These are phyloP conservation scores for Ustilago sp. DNA, from an alignment of 1,284 basidiomycete species.

Conservation along the genomic window DNA sequence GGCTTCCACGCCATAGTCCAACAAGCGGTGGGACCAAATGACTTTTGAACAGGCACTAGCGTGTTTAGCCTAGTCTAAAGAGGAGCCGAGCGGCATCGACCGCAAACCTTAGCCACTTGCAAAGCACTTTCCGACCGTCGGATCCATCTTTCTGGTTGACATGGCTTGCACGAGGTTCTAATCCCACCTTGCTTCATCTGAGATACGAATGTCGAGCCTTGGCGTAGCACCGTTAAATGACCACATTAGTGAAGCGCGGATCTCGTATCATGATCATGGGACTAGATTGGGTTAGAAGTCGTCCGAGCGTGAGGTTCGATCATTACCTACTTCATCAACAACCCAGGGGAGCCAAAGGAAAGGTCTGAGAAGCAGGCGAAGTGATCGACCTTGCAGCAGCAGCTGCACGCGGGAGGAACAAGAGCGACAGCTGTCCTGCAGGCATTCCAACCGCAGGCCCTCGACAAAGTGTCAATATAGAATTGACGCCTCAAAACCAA, in stretches of 20 bases:
- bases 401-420: background rate
- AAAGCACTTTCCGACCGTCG: background rate
- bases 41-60: background rate
- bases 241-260: background rate
- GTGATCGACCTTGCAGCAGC: constrained; percentile 4
- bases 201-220: background rate
- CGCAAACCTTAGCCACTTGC: background rate
- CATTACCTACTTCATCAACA: background rate
- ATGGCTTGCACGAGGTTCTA: too few species aligned
- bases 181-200: too few species aligned
- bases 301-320: background rate
- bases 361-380: background rate
- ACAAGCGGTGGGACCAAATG: background rate
- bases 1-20: background rate
- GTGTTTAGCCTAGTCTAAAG: constrained; percentile 2
- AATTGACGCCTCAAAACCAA: background rate
- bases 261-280: background rate
- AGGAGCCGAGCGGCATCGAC: constrained; percentile 6
- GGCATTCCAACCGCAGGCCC: background rate
- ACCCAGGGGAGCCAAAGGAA: background rate
- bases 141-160: too few species aligned
- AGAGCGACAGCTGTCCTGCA: constrained; percentile 7
- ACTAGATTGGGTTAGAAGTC: background rate
- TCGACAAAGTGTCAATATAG: background rate
- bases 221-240: background rate